phyloP scores from a whole-genome alignment of 2,329 filamentous ascomycete species.

The Epichloe hybrida region DNA sequence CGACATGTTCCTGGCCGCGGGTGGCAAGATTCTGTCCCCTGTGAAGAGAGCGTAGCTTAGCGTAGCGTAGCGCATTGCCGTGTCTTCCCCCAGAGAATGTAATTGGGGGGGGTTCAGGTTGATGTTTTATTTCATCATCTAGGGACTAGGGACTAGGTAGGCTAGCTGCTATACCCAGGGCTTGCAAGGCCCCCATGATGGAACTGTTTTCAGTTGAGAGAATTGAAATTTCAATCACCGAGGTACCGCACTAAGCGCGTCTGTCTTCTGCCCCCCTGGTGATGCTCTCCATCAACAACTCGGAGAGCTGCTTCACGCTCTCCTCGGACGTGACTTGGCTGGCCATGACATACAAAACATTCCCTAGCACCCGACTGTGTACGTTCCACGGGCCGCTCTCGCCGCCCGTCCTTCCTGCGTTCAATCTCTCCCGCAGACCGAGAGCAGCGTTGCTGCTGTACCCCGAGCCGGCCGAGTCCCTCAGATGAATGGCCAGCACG shows the following conservation, averaged over 20 bases:
- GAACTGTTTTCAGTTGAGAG: too few relatives aligned
- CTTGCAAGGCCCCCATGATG: too few relatives aligned
- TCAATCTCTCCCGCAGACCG: conserved; percentile 25
- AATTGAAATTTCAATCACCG: too few relatives aligned
- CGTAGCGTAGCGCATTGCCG: neutral
- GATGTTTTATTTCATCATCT: too few relatives aligned
- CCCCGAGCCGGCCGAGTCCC: conserved; percentile 26
- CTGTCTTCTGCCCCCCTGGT: neutral
- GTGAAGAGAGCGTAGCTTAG: neutral
- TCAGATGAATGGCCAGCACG: conserved; percentile 52
- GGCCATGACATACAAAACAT: conserved; percentile 46
- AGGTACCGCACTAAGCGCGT: neutral
- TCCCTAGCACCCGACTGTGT: conserved; percentile 41
- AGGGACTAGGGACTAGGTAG: too few relatives aligned
- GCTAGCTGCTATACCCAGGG: too few relatives aligned
- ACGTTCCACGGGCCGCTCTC: conserved; percentile 30
- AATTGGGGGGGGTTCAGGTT: too few relatives aligned
- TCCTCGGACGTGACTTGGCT: conserved; percentile 29
- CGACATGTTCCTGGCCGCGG: conserved; percentile 5
- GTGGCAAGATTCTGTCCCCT: neutral
- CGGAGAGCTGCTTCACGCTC: conserved; percentile 15
- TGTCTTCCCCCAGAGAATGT: too few relatives aligned
- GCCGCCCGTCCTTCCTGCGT: conserved; percentile 9
- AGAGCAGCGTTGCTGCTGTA: conserved; percentile 34
- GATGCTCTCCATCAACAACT: conserved; percentile 6